Base-by-base conservation (phyloP, 2,329 filamentous ascomycete species). In the Sporothrix luriei region DNA sequence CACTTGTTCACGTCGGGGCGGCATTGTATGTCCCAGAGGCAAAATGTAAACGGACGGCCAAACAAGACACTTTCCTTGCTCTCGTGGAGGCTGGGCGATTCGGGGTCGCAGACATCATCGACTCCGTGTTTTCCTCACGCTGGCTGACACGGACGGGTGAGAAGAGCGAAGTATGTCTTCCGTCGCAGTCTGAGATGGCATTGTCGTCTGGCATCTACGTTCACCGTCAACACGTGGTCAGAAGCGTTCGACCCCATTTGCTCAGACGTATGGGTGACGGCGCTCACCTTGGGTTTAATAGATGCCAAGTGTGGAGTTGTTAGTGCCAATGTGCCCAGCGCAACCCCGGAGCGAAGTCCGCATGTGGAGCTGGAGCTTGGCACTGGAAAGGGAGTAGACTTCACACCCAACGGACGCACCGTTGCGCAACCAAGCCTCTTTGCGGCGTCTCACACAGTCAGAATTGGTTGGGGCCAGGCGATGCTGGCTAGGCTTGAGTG, bases 281-380 rank as follows among this genome's bases (percentile, higher is more conserved):
- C 33, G 55, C 55, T 61, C 33, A 61, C n/a, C 33, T 43, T 61
- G 33, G 55, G 33, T 43, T 61, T 16, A 40, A 61, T 61, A 61
- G 19, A 21, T 19, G 3, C n/a, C 55, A 38, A 38, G n/a, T 61
- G 21, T 43, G n/a, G 55, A 19, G 55, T 14, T 24, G 29, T 40
- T 61, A 24, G 55, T 61, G 33, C 33, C 55, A 61, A 21, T 10
- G 29, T 59, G n/a, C n/a, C 52, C 29, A 43, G 16, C 33, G 16
- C 19, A 21, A 13, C 51, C 11, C 29, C 33, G 55, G 55, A 24
- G 38, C 19, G 55, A 61, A 43, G 19, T 21, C 55, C 55, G 55
- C 26, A 61, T 14, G 55, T 24, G 33, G 55, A 43, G 19, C 19
- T 13, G n/a, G 48, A 49, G 10, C 48, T 49, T 49, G 16, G n/a